Evolutionary conservation across 768 basidiomycete genomes (phyloP).

Genomic region (Suillus bovinus): DNA sequence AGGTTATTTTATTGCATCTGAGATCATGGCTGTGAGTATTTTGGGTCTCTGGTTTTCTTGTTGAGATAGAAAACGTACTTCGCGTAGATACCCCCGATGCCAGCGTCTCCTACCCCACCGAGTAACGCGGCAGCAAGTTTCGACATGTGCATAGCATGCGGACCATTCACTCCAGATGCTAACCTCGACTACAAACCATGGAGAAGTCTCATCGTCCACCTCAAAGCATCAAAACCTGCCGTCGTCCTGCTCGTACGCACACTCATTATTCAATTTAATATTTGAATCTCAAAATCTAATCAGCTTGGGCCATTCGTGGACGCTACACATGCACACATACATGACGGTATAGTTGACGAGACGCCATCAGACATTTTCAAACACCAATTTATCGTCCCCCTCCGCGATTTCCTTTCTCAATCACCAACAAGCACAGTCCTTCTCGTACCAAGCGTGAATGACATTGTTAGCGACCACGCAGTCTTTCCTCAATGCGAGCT

Average conservation of each 20-base stretch:
- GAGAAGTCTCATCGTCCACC: conserved; percentile 57
- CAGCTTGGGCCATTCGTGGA: conserved; percentile 95
- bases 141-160: conserved; percentile 73
- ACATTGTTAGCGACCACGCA: conserved; percentile 74
- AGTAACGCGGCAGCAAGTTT: conserved; percentile 45
- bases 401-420: conserved; percentile 56
- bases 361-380: conserved; percentile 70
- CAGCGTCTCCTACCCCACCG: conserved; percentile 41
- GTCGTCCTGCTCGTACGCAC: conserved; percentile 71
- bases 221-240: conserved; percentile 66
- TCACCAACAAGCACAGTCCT: conserved; percentile 74
- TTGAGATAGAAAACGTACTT: neutral
- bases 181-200: conserved; percentile 79
- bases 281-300: neutral
- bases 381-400: conserved; percentile 54
- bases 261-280: conserved; percentile 3
- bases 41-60: neutral
- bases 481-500: conserved; percentile 85
- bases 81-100: conserved; percentile 64
- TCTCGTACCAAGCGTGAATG: conserved; percentile 80
- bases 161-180: conserved; percentile 82
- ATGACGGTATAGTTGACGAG: conserved; percentile 69
- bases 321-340: conserved; percentile 68
- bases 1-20: conserved; percentile 80
- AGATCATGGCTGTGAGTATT: conserved; percentile 66